These are phyloP conservation scores for Xerocomus potaroensis DNA, from an alignment of 768 basidiomycete genomes.

Conservation along the genomic window DNA sequence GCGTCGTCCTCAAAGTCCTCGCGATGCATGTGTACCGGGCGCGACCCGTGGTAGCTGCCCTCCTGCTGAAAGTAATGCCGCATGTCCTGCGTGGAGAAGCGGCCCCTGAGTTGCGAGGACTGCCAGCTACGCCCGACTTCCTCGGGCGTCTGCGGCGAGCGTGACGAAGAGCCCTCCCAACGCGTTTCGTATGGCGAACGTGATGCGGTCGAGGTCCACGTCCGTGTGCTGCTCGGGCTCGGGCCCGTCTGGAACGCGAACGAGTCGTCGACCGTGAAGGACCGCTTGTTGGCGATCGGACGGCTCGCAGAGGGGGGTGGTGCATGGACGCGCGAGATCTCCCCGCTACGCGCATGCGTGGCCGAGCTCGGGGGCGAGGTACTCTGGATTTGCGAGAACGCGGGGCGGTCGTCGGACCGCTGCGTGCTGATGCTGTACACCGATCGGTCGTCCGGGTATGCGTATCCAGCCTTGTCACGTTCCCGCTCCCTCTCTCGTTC, in stretches of 20 bases:
- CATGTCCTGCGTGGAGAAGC: constrained; percentile 32
- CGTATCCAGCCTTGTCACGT: constrained; percentile 14
- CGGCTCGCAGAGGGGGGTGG: constrained; percentile 30
- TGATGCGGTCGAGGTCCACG: constrained; percentile 16
- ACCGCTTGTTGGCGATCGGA: constrained; percentile 28
- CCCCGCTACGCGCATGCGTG: constrained; percentile 10
- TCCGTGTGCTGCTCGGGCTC: constrained; percentile 16
- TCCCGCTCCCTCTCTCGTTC: too few species aligned
- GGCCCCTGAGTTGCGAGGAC: constrained; percentile 21
- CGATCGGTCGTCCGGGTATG: constrained; percentile 16
- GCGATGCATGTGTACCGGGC: constrained; percentile 24
- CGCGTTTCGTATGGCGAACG: constrained; percentile 28
- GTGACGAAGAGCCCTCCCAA: constrained; percentile 25
- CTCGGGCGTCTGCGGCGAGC: constrained; percentile 30
- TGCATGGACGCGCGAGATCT: constrained; percentile 13
- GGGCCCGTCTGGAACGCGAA: constrained; percentile 21
- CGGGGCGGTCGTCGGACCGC: constrained; percentile 22
- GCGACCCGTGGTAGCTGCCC: constrained; percentile 5
- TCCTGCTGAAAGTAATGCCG: constrained; percentile 23
- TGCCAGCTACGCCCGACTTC: constrained; percentile 30
- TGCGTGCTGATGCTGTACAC: too few species aligned
- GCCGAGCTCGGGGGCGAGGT: constrained; percentile 18
- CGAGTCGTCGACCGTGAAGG: constrained; percentile 25
- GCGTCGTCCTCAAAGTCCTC: constrained; percentile 30
- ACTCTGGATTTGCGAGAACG: constrained; percentile 4